Base-by-base conservation (phyloP, 23 red algal genomes). In the Agarophyton chilense region DNA sequence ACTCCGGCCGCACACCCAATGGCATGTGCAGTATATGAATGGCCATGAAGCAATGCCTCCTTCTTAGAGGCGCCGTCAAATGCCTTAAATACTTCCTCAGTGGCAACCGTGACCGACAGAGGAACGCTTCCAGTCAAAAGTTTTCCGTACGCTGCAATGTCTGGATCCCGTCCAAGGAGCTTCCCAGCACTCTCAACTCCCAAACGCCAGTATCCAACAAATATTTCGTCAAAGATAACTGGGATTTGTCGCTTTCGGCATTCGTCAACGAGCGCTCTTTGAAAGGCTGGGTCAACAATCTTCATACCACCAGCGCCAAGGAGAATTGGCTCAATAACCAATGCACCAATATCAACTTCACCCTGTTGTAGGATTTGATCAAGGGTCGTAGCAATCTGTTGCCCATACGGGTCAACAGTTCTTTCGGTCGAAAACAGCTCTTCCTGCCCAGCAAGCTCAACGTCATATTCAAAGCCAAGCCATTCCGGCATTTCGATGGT, bases 301-400 rank as follows among this genome's bases (percentile, higher is more conserved):
- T 84, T 83, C 97, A 99, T 99, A 17, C 97, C 97, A n/a, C 97
- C 97, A 9, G 93, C 97, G 21, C 97, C 97, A 29, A 92, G 90
- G 17, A 99, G 49, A 18, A 99, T 61, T 35, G 97, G 97, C 77
- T 99, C 97, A 52, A 99, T 89, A 9, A 99, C 72, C 47, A 95
- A 84, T 1, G 93, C 93, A 29, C 84, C 97, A 1, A 99, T 25
- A 13, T 91, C 88, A 12, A 72, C 44, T 9, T 85, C 81, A 66
- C 47, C 81, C 22, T 65, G 35, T 33, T 50, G 64, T 16, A 54
- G 47, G 18, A 71, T 10, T 81, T 52, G 28, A 52, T 88, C 92
- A 24, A 98, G 61, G 19, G 49, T 83, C 29, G 5, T 18, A 14
- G 72, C 42, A 58, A 95, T 87, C 70, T 63, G 49, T 10, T 68